phyloP scores from a whole-genome alignment of 2,329 filamentous ascomycete genomes.

The Malbranchea zuffiana region DNA sequence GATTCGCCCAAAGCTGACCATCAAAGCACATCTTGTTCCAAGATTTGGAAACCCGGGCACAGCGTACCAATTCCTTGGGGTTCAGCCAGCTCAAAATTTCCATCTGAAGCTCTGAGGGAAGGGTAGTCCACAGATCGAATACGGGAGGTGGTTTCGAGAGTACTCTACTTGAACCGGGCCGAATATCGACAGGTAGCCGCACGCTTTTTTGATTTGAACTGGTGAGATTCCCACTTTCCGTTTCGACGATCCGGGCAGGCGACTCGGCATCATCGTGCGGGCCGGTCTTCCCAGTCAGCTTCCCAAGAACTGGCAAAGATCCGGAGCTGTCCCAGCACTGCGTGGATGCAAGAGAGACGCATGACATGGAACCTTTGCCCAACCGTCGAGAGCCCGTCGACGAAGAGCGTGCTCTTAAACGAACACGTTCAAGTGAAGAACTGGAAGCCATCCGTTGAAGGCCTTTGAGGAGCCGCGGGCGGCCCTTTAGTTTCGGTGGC shows the following conservation, averaged over 20 bases:
- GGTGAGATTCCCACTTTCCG: conserved; percentile 34
- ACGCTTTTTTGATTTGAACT: conserved; percentile 39
- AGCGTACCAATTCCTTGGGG: conserved; percentile 69
- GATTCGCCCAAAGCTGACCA: conserved; percentile 78
- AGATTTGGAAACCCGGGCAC: conserved; percentile 63
- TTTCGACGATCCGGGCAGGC: conserved; percentile 46
- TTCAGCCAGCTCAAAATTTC: conserved; percentile 64
- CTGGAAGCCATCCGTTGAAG: conserved; percentile 76
- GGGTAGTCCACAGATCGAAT: conserved; percentile 61
- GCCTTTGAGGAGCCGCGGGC: conserved; percentile 59
- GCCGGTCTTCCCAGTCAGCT: conserved; percentile 31
- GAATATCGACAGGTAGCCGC: conserved; percentile 53
- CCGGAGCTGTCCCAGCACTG: conserved; percentile 46
- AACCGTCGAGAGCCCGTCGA: conserved; percentile 48
- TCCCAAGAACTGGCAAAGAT: conserved; percentile 45
- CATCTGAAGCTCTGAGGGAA: conserved; percentile 75
- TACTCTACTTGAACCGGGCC: conserved; percentile 33
- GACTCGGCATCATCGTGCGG: conserved; percentile 41
- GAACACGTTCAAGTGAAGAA: conserved; percentile 55
- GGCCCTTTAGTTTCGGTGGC: conserved; percentile 53
- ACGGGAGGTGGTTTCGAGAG: conserved; percentile 16
- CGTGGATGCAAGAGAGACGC: conserved; percentile 49
- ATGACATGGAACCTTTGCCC: conserved; percentile 54
- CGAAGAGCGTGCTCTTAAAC: conserved; percentile 51
- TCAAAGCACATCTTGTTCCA: conserved; percentile 85